Evolutionary conservation across 2,329 filamentous ascomycete species (phyloP).

Genomic region (Sarocladium oryzae): DNA sequence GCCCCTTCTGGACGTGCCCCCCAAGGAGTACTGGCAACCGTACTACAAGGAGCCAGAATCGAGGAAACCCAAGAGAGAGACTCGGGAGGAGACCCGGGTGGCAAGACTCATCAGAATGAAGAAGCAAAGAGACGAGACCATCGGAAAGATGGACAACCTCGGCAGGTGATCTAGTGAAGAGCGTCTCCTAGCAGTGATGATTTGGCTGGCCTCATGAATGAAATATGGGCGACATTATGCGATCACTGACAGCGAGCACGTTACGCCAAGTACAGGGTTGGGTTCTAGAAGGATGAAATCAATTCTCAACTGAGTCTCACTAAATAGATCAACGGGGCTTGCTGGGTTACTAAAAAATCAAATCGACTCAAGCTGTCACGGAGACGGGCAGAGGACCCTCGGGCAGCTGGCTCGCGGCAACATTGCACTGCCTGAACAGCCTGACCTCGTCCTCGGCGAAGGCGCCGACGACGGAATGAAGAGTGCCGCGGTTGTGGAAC

Average conservation of each 20-base stretch:
- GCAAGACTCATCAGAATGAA: not conserved
- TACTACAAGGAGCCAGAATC: not conserved
- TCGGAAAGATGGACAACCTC: no score
- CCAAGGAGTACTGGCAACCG: not conserved
- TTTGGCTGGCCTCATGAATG: no score
- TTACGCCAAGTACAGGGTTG: no score
- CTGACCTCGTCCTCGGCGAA: slow-evolving; percentile 68
- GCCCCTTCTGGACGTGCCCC: not conserved
- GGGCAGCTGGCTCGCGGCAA: slow-evolving; percentile 58
- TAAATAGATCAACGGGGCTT: not conserved
- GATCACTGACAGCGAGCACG: no score
- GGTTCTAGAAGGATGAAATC: no score
- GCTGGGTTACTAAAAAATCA: no score
- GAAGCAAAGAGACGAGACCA: no score
- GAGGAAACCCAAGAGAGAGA: not conserved
- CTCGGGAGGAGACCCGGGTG: not conserved
- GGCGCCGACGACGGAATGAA: slow-evolving; percentile 70
- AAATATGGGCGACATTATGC: no score
- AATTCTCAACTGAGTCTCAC: no score
- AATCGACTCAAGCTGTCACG: not conserved
- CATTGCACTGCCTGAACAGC: slow-evolving; percentile 72
- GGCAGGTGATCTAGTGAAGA: no score
- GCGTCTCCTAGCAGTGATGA: no score
- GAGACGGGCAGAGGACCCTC: slow-evolving; percentile 35
- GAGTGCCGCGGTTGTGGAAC: slow-evolving; percentile 70